Evolutionary conservation across 768 basidiomycete species (phyloP).

Genomic region (Steccherinum ochraceum): DNA sequence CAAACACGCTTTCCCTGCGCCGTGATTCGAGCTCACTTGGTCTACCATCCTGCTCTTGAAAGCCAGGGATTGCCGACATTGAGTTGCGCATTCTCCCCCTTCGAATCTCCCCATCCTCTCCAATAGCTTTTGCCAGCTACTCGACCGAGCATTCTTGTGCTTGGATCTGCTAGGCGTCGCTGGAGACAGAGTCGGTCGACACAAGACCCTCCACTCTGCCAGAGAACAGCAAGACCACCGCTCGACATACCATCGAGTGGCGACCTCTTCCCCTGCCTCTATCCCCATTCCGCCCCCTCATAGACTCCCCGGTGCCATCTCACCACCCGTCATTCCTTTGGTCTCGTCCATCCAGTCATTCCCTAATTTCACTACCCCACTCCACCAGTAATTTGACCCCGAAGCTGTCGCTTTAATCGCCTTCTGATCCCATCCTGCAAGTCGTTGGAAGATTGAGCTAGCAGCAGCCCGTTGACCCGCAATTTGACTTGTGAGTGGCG

Average conservation of each 20-base stretch:
- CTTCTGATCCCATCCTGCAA: neutral
- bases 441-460: too few species aligned
- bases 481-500: neutral
- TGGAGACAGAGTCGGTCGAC: neutral
- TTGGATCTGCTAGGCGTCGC: conserved; percentile 1
- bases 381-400: too few species aligned
- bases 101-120: conserved; percentile 2
- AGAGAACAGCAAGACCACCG: neutral
- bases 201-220: neutral
- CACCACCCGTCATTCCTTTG: neutral
- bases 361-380: too few species aligned
- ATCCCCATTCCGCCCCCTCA: too few species aligned
- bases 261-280: neutral
- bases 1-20: conserved; percentile 21
- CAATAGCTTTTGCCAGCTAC: neutral
- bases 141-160: neutral
- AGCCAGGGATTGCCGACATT: conserved; percentile 18
- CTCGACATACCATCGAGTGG: neutral
- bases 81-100: neutral
- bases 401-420: neutral
- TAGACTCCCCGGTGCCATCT: neutral
- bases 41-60: conserved; percentile 20
- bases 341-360: neutral
- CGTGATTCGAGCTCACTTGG: conserved; percentile 17
- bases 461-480: neutral